Evolutionary conservation across 2,329 filamentous ascomycete species (phyloP), one percentile per base, ranked within the genome.

Genomic region (Albophoma yamanashiensis): DNA sequence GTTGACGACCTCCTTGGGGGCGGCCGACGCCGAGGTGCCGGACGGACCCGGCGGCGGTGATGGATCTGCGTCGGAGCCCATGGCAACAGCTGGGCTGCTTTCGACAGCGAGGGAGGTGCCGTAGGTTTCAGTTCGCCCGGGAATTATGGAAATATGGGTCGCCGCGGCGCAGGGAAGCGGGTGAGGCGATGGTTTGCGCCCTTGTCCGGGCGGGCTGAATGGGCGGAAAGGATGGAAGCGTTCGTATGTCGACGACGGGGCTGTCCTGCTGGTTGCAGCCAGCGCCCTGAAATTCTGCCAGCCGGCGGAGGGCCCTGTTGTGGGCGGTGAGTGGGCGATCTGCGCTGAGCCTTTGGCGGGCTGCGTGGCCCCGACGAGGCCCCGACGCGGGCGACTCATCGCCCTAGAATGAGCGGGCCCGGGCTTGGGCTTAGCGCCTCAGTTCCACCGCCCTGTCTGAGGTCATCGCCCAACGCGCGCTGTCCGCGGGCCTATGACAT

Each of bases 1-100:
- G 72, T 87, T 87, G 64, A 76, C 66, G 66, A 82, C 73, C 69
- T 78, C 70, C 62, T 67, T 70, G 31, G 47, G 22, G 12, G 57
- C n/a, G 3, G 53, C 56, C 58, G 64, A 57, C 34, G 60, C 15
- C 7, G 59, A 40, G 25, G 60, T 20, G 34, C 58, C 55, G 58
- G 59, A 47, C 34, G 64, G 59, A 22, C 61, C 59, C 55, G 61
- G 61, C 58, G 69, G 61, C 57, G 64, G 59, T 40, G 60, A 55
- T 36, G 61, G 62, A n/a, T 64, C 56, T 53, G 66, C 47, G 57
- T 58, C 52, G 64, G 56, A 55, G 12, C 39, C 47, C 56, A 60
- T 58, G 47, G 9, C 27, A 56, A 34, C 6, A 20, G 45, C n/a
- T 9, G 38, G 50, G 31, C 50, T 22, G 11, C 38, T n/a, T 55